Evolutionary conservation across 2,329 filamentous ascomycete species (phyloP), one percentile per base, ranked within the genome.

Genomic region (Coniosporium tulheliwenetii): DNA sequence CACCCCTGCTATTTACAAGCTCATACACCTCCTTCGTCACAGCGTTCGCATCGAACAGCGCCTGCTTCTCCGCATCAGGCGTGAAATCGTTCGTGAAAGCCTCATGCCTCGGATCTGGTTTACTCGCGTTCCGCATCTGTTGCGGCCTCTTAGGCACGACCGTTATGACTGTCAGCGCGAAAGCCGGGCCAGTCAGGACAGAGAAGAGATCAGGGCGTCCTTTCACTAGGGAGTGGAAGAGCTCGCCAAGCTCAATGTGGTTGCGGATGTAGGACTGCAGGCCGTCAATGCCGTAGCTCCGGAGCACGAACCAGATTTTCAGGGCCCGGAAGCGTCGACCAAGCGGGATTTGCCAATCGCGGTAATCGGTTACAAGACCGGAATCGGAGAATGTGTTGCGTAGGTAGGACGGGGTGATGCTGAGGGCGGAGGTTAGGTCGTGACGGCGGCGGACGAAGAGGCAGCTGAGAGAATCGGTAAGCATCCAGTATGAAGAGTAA

Each of bases 341-440:
- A 0, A 96, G 77, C 0, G 89, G 86, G 52, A 96, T 93, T 63
- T 94, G 86, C 89, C 89, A 96, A 67, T 96, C 87, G 37, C 89
- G 77, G 66, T 94, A 95, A 61, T 96, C 89, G 16, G 85, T 94
- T 1, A 95, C 89, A 2, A 89, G 71, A 0, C 85, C 86, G 32
- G 72, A 75, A 50, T 91, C 85, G 3, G 81, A 83, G 63, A 79
- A 85, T 3, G 75, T 66, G 61, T 95, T 95, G 47, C 78, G 72
- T 26, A 95, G 75, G 64, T 93, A 95, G 4, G 80, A 72, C 0
- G 84, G 84, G 12, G 80, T 80, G 55, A 91, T 81, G 54, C 75
- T 79, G 35, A 94, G 71, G 0, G 86, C 82, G 45, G 79, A 71
- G 36, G 81, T 85, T n/a, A 96, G 73, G 61, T 86, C 78, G 41